Evolutionary conservation across 352 stramenopile species (phyloP).

Genomic region (Globisporangium recalcitrans): DNA sequence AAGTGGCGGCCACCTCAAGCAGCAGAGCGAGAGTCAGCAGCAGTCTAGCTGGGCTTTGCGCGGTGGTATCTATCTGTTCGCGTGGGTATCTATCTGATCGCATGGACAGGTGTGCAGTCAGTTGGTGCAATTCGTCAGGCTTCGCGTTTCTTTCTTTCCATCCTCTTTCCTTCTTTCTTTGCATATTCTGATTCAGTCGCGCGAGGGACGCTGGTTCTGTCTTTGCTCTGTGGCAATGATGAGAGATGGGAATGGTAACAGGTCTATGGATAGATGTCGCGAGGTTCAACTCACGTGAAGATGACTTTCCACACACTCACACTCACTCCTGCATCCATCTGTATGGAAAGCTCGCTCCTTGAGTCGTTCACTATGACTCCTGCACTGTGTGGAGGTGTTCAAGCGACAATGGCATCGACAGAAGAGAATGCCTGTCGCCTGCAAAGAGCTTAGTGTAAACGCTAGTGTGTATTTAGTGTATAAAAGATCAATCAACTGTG

Average conservation of each 20-base stretch:
- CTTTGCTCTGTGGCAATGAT: not conserved
- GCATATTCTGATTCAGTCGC: not conserved
- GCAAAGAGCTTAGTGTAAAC: no score
- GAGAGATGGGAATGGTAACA: not conserved
- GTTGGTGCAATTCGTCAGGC: no score
- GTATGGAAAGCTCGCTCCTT: not conserved
- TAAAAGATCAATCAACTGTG: slow-evolving; percentile 9
- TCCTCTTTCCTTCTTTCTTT: not conserved
- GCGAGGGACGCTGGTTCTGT: not conserved
- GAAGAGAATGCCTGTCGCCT: no score
- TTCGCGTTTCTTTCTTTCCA: not conserved
- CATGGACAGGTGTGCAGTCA: not conserved
- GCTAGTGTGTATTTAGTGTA: slow-evolving; percentile 2
- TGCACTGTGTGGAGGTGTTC: not conserved
- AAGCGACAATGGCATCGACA: not conserved
- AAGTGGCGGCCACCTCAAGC: not conserved
- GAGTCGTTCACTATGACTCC: not conserved
- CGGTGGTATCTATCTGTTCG: no score
- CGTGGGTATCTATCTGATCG: not conserved
- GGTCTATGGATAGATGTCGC: not conserved
- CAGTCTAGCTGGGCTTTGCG: no score
- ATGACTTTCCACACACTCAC: no score
- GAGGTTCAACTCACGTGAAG: no score
- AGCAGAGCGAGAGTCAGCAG: not conserved
- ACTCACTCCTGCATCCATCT: not conserved